Evolutionary conservation across 1,284 basidiomycete genomes (phyloP), one percentile per base, ranked within the genome.

Genomic region (Gomphus bonarii): DNA sequence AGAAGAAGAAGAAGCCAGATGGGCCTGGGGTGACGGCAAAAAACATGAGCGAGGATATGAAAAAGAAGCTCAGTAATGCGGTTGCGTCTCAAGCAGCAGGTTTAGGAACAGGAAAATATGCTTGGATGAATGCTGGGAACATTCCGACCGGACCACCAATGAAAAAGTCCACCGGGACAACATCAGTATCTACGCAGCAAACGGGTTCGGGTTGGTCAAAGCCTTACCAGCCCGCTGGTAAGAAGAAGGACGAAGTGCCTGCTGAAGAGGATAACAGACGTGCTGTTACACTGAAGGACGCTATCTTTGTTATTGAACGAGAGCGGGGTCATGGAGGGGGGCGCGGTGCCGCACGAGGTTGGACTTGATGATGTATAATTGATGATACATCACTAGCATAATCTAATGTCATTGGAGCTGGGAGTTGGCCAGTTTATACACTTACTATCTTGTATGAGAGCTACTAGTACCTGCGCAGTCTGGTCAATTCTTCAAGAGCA

Each of bases 31-130:
- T 90, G 10, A 88, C 86, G 0, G 88, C 88, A 52, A 75, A 84
- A 58, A 92, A 91, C 66, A 90, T 93, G 86, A 84, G 82, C 1
- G 90, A 91, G 68, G 90, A 92, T 64, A 86, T 91, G 63, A 75
- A 85, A 62, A 92, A 92, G 75, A 90, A 90, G 67, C 82, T 92
- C 81, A 88, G 86, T 47, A 91, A 92, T 67, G 87, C 87, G 33
- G 86, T 88, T 4, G 90, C 91, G n/a, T 85, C 82, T 63, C 86
- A 89, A 65, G 88, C 87, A 1, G 85, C 88, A n/a, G 89, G 90
- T 0, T 66, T 89, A 35, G 81, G 82, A 1, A 71, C 72, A 53
- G 82, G 84, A 20, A 85, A 85, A 67, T 93, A 91, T 65, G 77
- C 88, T 14, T 93, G 90, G 91, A 88, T 92, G 84, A 89, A 74